These are phyloP conservation scores for Fomes fomentarius DNA, from an alignment of 1,284 basidiomycete species.

Conservation along the genomic window DNA sequence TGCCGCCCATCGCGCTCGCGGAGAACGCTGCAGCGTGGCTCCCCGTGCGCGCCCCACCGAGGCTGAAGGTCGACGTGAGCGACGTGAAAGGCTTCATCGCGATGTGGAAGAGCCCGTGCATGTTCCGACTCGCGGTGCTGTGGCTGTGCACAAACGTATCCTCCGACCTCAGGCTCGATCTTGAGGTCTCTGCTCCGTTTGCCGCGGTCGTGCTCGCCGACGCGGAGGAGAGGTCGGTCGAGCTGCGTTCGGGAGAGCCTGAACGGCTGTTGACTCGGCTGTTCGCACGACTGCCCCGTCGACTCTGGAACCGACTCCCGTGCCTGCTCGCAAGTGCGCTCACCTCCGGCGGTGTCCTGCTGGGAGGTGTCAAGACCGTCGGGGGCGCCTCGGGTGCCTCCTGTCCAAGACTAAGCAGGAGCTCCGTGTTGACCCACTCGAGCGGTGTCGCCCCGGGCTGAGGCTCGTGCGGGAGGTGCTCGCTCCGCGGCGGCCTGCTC, in stretches of 20 bases:
- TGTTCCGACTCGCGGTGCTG: slow-evolving; percentile 50
- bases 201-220: not conserved
- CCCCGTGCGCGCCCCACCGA: slow-evolving; percentile 39
- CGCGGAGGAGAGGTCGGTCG: slow-evolving; percentile 8
- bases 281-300: slow-evolving; percentile 35
- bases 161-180: slow-evolving; percentile 20
- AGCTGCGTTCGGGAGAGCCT: slow-evolving; percentile 49
- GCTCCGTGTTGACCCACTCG: slow-evolving; percentile 83
- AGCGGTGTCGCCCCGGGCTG: slow-evolving; percentile 44
- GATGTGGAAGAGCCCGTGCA: slow-evolving; percentile 57
- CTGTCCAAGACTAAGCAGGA: slow-evolving; percentile 66
- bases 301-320: slow-evolving; percentile 38
- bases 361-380: slow-evolving; percentile 37
- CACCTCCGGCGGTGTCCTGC: slow-evolving; percentile 29
- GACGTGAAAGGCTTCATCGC: slow-evolving; percentile 65
- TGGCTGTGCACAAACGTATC: slow-evolving; percentile 56
- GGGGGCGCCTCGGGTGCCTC: slow-evolving; percentile 32
- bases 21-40: slow-evolving; percentile 33
- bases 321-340: slow-evolving; percentile 31
- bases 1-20: slow-evolving; percentile 1
- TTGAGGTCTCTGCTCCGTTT: slow-evolving; percentile 4
- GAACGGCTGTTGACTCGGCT: slow-evolving; percentile 47
- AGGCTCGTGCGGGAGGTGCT: slow-evolving; percentile 35
- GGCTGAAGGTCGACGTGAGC: slow-evolving; percentile 39
- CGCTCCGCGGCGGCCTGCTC: slow-evolving; percentile 20